These are phyloP conservation scores for Lotmaria passim DNA, from an alignment of 208 protist genomes.

Conservation along the genomic window DNA sequence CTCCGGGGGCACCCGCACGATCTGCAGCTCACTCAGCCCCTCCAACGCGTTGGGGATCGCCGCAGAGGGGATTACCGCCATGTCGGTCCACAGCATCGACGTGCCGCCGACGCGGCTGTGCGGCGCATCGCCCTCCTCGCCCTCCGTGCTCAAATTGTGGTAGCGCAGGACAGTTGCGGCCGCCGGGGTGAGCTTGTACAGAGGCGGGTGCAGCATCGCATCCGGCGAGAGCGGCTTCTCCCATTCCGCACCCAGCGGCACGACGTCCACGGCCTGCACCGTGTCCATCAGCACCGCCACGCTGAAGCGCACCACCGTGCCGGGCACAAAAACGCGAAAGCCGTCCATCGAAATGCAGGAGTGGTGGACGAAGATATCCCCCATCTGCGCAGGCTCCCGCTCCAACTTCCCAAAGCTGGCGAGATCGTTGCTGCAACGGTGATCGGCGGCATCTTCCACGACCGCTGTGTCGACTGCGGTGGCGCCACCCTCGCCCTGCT, in stretches of 20 bases:
- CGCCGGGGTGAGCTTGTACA: constrained; percentile 29
- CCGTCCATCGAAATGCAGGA: constrained; percentile 62
- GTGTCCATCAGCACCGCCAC: constrained; percentile 54
- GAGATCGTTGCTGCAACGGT: background rate
- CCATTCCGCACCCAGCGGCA: constrained; percentile 27
- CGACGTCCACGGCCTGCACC: constrained; percentile 69
- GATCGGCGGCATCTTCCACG: background rate
- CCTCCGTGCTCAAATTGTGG: constrained; percentile 12
- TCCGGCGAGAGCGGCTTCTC: constrained; percentile 9
- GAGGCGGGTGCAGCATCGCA: constrained; percentile 14
- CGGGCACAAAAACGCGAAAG: constrained; percentile 52
- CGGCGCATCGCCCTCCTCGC: constrained; percentile 4
- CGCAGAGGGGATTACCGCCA: constrained; percentile 36
- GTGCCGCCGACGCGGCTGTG: constrained; percentile 20
- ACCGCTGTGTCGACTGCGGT: background rate
- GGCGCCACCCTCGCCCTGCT: background rate
- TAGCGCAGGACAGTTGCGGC: constrained; percentile 32
- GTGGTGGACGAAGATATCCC: constrained; percentile 75
- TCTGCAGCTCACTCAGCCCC: constrained; percentile 28
- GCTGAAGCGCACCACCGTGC: constrained; percentile 55
- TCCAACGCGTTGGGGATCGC: constrained; percentile 48
- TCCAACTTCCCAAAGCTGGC: constrained; percentile 21
- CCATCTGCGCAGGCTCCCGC: constrained; percentile 40
- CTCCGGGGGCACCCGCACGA: constrained; percentile 18
- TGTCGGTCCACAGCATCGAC: constrained; percentile 32